Evolutionary conservation across 257 asterid species (phyloP).

Genomic region (Nyctanthes arbortristis): DNA sequence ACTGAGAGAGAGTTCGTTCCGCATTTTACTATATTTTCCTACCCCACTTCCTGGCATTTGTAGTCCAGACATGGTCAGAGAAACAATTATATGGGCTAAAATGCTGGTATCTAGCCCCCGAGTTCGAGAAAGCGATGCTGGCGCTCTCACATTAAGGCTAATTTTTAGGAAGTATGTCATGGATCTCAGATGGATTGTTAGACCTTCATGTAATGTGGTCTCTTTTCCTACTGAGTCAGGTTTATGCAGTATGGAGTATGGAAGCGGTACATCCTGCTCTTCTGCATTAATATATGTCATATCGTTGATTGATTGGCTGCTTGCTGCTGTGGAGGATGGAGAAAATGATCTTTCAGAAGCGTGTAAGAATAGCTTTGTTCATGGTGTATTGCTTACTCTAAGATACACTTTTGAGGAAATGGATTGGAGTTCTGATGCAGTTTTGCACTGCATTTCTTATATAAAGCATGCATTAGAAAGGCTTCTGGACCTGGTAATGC

Average conservation of each 20-base stretch:
- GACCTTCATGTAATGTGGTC: slow-evolving; percentile 51
- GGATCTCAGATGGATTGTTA: slow-evolving; percentile 73
- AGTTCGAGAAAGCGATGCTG: slow-evolving; percentile 98
- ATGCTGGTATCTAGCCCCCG: slow-evolving; percentile 91
- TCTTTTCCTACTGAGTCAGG: slow-evolving; percentile 34
- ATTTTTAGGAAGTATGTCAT: slow-evolving; percentile 84
- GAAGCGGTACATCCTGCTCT: slow-evolving; percentile 32
- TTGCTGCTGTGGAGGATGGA: slow-evolving; percentile 73
- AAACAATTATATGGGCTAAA: slow-evolving; percentile 84
- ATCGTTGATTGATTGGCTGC: slow-evolving; percentile 89
- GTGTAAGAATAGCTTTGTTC: slow-evolving; percentile 86
- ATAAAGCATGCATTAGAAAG: slow-evolving; percentile 66
- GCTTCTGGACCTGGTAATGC: slow-evolving; percentile 79
- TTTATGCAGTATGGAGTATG: slow-evolving; percentile 34
- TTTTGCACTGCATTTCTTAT: slow-evolving; percentile 40
- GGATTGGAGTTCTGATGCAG: slow-evolving; percentile 69
- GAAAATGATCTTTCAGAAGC: slow-evolving; percentile 88
- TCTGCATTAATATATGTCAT: slow-evolving; percentile 61
- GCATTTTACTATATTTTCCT: slow-evolving; percentile 77
- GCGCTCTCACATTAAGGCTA: slow-evolving; percentile 88
- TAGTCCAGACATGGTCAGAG: slow-evolving; percentile 52
- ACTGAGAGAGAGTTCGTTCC: slow-evolving; percentile 76
- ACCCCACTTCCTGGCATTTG: slow-evolving; percentile 85
- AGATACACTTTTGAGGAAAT: slow-evolving; percentile 95
- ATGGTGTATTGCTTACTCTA: slow-evolving; percentile 85